Evolutionary conservation across 768 basidiomycete species (phyloP), one percentile per base, ranked within the genome.

Genomic region (Tulasnella sp.): DNA sequence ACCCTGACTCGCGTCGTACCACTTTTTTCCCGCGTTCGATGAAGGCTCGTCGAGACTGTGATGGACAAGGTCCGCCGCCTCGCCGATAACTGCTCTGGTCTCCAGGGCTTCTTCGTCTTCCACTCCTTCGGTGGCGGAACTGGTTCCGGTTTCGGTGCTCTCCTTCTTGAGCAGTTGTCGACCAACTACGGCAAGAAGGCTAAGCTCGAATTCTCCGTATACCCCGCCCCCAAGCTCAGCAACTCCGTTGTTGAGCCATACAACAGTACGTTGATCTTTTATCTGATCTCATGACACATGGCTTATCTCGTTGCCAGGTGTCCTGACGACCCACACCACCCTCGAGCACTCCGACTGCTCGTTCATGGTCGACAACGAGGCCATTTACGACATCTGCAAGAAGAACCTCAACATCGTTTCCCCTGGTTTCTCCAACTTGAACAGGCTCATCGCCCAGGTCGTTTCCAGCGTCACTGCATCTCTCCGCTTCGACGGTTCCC

Each of bases 281-380:
- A n/a, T 40, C 1, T 74, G 36, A 27, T 16, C 9, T 14, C 4
- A 68, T 16, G 73, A 21, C n/a, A 36, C 38, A 14, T 14, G 24
- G 12, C 73, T 74, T n/a, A 74, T 27, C 31, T 74, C n/a, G 16
- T 14, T 6, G 10, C 31, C 27, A 74, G 94, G 94, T 0, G 94
- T 98, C 76, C 89, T 99, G 81, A 99, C 98, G 73, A 99, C 98
- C 74, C 98, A 99, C 86, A 98, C 98, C 62, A 99, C 98, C 79
- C 92, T 99, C 80, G 98, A 99, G 86, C 98, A 99, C 87, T 98
- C 98, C n/a, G 98, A 99, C 88, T 99, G 98, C 86, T 98, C 98
- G 48, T 99, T 99, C 90, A 99, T 99, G 97, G 98, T 99, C 81
- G 98, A 99, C 85, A 99, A 99, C 85, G 97, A 99, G 86, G 98